Base-by-base conservation (phyloP, 2,329 filamentous ascomycete species). In the Metarhizium robertsii region DNA sequence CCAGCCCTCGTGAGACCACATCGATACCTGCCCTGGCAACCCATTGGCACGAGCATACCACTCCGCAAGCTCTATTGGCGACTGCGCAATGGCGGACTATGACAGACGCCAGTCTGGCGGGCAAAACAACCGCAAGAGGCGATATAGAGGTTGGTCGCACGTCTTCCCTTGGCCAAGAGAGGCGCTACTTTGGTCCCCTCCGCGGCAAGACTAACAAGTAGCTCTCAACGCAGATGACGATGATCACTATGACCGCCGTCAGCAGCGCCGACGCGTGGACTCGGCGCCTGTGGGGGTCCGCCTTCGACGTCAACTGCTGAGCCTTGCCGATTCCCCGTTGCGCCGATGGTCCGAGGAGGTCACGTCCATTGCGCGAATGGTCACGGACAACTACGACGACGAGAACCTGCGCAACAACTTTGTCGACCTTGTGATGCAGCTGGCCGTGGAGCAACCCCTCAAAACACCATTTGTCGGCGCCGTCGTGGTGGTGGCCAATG, bases 401-500 rank as follows among this genome's bases (percentile, higher is more conserved):
- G 84, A 86, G 62, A 87, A 91, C 62, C 75, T 95, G 54, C 85
- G 85, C 61, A 80, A 78, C 36, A 83, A 79, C 52, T 95, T 95
- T 69, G 76, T 88, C 61, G 82, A 86, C 56, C 79, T 95, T 34
- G 77, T 85, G 7, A 74, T 92, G 57, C 88, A 92, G 71, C 78
- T 97, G 61, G 79, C 88, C 47, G 69, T 90, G 40, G 94, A 99
- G 73, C 94, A 99, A 73, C 94, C 94, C 1, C 86, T 99, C 71
- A 97, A 97, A 77, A 95, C 91, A n/a, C 92, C 94, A 0, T 97
- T 96, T 68, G 80, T 95, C 42, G 91, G 92, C 10, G 90, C 88
- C 20, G 85, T 92, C 14, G 80, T 95, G 47, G 79, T 96, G 56
- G 81, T 90, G 55, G 81, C 86, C 61, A 96, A 97, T 73, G 81